Evolutionary conservation across 2,329 filamentous ascomycete species (phyloP), one percentile per base, ranked within the genome.

Genomic region (Colletotrichum sp.): DNA sequence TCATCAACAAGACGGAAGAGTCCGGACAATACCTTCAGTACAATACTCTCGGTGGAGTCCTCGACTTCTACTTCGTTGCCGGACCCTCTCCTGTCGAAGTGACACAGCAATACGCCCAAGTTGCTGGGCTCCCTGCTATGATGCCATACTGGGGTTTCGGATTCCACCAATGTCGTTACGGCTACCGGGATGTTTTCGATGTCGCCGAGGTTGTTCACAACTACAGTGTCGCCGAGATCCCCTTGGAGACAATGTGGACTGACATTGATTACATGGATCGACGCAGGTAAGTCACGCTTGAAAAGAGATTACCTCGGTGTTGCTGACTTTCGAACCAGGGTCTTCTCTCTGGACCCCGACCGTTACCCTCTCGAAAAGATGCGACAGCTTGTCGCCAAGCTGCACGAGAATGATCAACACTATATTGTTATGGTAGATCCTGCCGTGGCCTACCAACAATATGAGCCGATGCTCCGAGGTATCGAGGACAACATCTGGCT

Each of bases 401-500:
- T 97, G 0, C 94, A 96, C 80, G 82, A 85, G 8, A 89, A 92
- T 72, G 84, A 94, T 57, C 94, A 95, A 81, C 90, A 94, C 63
- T 95, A 95, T 78, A 89, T 95, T 34, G 85, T 96, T 63, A 97
- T 97, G 92, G 93, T 96, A 1, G 95, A 97, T 79, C 93, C 93
- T 4, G 91, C 92, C 2, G 87, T 89, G 21, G 87, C 89, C 44
- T 89, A 89, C 76, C 84, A 84, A 28, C 87, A 91, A 77, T 88
- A 86, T 73, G 82, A 84, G 0, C 80, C 87, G 1, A 85, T 88
- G 57, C 80, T 86, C 13, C 82, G 83, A 5, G 88, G 88, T 7
- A 81, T 87, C 5, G 80, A 79, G 79, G 80, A 85, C 32, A 82
- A 91, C 85, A 79, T 89, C 72, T 91, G 89, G 80, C 81, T 91